phyloP scores from a whole-genome alignment of 345 rosid species.

The Alliaria petiolata region DNA sequence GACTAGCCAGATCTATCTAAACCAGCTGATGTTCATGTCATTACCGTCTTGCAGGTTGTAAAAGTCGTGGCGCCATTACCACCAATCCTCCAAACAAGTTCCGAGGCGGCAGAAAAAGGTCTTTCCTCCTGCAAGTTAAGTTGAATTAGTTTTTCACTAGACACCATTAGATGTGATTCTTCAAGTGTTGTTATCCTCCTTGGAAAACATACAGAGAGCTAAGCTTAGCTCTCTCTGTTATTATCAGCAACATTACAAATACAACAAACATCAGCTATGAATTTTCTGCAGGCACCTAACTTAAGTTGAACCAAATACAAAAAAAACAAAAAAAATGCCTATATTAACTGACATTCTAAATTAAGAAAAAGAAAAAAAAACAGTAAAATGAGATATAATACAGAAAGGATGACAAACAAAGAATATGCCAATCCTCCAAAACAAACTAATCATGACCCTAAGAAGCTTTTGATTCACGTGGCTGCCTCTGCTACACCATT shows the following conservation, averaged over 20 bases:
- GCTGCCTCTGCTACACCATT: conserved; percentile 33
- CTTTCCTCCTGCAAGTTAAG: conserved; percentile 17
- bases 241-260: conserved; percentile 29
- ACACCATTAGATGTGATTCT: not conserved
- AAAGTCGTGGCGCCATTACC: conserved; percentile 59
- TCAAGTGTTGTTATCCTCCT: not conserved
- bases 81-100: conserved; percentile 41
- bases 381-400: conserved; percentile 14
- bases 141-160: not conserved
- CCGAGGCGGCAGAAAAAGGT: conserved; percentile 26
- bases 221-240: conserved; percentile 26
- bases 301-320: conserved; percentile 15
- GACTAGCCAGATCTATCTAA: not conserved
- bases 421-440: conserved; percentile 27
- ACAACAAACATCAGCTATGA: conserved; percentile 31
- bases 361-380: not conserved
- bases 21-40: not conserved
- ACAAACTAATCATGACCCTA: conserved; percentile 28
- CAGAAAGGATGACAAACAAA: conserved; percentile 29
- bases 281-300: conserved; percentile 24
- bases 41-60: conserved; percentile 37
- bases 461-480: conserved; percentile 11
- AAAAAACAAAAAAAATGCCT: conserved; percentile 21
- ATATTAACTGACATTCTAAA: conserved; percentile 29
- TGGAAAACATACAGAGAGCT: conserved; percentile 16